Evolutionary conservation across 768 basidiomycete species (phyloP).

Genomic region (Suillus alpinus): DNA sequence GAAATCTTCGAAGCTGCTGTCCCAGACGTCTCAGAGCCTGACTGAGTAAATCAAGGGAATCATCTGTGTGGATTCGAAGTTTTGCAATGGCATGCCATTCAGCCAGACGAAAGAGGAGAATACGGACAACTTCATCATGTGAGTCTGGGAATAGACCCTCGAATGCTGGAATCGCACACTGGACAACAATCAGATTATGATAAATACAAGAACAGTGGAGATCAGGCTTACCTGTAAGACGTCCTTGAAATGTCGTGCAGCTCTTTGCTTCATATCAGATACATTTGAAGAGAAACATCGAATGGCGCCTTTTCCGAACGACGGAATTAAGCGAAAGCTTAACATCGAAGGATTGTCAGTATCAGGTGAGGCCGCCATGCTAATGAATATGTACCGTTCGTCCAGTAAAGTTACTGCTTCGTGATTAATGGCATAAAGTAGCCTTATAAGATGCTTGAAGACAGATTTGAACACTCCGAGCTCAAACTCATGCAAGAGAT

Average conservation of each 20-base stretch:
- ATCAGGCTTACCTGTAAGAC: conserved; percentile 11
- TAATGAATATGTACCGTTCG: conserved; percentile 13
- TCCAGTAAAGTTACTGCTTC: conserved; percentile 21
- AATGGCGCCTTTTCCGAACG: conserved; percentile 30
- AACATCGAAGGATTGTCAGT: neutral
- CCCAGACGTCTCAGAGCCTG: neutral
- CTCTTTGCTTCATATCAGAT: conserved; percentile 35
- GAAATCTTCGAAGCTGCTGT: neutral
- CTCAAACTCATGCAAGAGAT: conserved; percentile 43
- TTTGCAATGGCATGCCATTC: conserved; percentile 17
- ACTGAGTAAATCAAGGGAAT: neutral
- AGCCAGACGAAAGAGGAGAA: conserved; percentile 18
- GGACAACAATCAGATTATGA: neutral
- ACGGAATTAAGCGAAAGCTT: conserved; percentile 12
- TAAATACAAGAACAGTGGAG: neutral
- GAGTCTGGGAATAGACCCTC: conserved; percentile 33
- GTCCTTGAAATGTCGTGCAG: conserved; percentile 11
- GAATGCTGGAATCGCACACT: conserved; percentile 39
- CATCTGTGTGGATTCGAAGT: conserved; percentile 5
- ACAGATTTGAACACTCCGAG: conserved; percentile 37
- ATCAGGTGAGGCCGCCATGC: neutral
- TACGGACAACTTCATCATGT: conserved; percentile 19
- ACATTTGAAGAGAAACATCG: conserved; percentile 33
- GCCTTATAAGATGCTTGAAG: conserved; percentile 33
- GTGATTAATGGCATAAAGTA: conserved; percentile 20